Percentiles rank a stretch among this genome's conserved stretches.
Evolutionary conservation across 139 green algal species (phyloP).

Genomic region (Gonium pectorale): DNA sequence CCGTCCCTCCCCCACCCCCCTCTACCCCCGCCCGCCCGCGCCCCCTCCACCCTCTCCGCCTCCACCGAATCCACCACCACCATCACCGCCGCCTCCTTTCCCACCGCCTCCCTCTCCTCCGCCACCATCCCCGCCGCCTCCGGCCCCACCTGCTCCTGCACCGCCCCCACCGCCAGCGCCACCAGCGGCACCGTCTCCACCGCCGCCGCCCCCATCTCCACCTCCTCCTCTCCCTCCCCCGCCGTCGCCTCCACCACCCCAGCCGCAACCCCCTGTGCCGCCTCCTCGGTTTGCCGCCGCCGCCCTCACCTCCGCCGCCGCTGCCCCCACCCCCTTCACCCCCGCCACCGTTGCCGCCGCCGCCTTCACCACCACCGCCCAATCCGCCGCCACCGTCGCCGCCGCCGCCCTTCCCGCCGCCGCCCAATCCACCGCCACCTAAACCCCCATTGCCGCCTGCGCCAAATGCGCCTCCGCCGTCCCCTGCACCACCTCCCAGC

Average conservation of each 20-base stretch:
- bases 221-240: not conserved
- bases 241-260: not conserved
- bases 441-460: not conserved
- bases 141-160: not conserved
- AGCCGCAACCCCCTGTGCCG: not conserved
- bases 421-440: not conserved
- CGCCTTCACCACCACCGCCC: not conserved
- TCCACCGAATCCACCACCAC: not conserved
- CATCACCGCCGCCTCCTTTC: not conserved
- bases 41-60: not conserved
- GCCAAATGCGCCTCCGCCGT: not conserved
- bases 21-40: no score
- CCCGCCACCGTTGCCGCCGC: not conserved
- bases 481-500: not conserved
- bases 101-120: not conserved
- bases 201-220: not conserved
- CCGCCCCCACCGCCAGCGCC: not conserved
- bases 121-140: not conserved
- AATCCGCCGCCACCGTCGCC: not conserved
- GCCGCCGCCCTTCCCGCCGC: not conserved
- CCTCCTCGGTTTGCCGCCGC: no score
- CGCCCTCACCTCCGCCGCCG: not conserved
- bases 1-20: no score
- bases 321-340: not conserved
- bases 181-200: not conserved